A percentile compares a stretch with the other conserved stretches of the same genome.
phyloP scores from a whole-genome alignment of 352 stramenopile species.

The Pythium volutum region DNA sequence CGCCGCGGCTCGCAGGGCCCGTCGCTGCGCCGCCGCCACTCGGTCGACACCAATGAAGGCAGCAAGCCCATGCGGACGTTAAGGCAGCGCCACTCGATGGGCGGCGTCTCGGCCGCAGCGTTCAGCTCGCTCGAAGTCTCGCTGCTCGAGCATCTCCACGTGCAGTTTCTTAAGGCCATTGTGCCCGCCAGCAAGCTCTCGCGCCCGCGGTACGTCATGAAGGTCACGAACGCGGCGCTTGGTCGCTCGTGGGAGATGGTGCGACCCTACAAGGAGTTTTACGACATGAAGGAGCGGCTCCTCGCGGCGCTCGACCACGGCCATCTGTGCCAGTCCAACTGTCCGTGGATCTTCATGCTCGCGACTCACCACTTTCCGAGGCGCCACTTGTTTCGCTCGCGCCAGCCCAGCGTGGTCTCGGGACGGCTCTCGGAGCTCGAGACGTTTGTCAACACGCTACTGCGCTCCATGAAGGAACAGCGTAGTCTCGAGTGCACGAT shows the following conservation, averaged over 20 bases:
- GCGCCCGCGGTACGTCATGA: conserved; percentile 74
- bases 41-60: conserved; percentile 9
- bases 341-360: conserved; percentile 84
- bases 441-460: conserved; percentile 62
- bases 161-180: conserved; percentile 79
- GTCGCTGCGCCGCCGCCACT: conserved; percentile 20
- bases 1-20: not conserved
- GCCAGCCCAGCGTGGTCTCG: conserved; percentile 62
- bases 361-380: conserved; percentile 74
- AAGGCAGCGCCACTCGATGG: conserved; percentile 46
- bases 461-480: conserved; percentile 61
- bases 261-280: conserved; percentile 73
- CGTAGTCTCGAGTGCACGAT: conserved; percentile 57
- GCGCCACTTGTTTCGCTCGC: conserved; percentile 69
- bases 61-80: conserved; percentile 7
- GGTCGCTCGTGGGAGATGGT: conserved; percentile 79
- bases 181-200: conserved; percentile 69
- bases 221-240: conserved; percentile 63
- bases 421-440: conserved; percentile 55
- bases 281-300: conserved; percentile 71
- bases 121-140: conserved; percentile 56
- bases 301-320: conserved; percentile 61
- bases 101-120: conserved; percentile 1
- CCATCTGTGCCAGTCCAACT: conserved; percentile 78
- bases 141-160: conserved; percentile 70